Evolutionary conservation across 2,329 filamentous ascomycete genomes (phyloP).

Genomic region (Pseudocercospora vitis): DNA sequence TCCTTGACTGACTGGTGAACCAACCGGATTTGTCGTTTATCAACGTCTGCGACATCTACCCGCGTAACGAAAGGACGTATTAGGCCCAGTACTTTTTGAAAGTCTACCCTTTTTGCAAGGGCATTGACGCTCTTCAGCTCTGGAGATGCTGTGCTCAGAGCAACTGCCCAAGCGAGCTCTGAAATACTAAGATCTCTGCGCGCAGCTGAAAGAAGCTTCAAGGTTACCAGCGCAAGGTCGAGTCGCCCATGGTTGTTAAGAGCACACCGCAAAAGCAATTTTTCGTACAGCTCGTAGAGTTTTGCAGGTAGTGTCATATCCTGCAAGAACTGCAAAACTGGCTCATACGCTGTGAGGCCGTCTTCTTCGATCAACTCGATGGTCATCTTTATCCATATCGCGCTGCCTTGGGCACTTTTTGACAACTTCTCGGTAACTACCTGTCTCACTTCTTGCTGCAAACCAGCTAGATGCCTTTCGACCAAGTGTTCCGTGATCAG

Average conservation of each 20-base stretch:
- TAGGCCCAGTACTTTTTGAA: neutral
- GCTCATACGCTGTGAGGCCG: neutral
- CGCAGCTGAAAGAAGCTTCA: neutral
- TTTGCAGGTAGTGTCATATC: neutral
- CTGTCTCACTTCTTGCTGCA: neutral
- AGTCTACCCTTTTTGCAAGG: neutral
- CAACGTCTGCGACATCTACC: neutral
- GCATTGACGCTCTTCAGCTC: neutral
- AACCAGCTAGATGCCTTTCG: neutral
- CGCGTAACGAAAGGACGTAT: neutral
- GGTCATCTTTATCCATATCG: neutral
- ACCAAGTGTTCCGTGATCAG: neutral
- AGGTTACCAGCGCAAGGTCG: neutral
- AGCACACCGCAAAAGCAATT: neutral
- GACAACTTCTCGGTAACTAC: neutral
- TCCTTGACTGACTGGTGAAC: neutral
- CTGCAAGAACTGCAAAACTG: neutral
- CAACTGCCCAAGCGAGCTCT: neutral
- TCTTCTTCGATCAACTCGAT: neutral
- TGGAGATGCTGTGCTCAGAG: neutral
- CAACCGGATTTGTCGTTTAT: neutral
- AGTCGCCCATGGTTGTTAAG: neutral
- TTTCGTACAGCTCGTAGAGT: neutral
- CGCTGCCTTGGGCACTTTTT: neutral
- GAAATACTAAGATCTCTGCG: neutral